Percentiles rank a stretch among this genome's conserved stretches.
phyloP scores from a whole-genome alignment of 176 grass and related monocot genomes.

The Oropetium thomaeum region DNA sequence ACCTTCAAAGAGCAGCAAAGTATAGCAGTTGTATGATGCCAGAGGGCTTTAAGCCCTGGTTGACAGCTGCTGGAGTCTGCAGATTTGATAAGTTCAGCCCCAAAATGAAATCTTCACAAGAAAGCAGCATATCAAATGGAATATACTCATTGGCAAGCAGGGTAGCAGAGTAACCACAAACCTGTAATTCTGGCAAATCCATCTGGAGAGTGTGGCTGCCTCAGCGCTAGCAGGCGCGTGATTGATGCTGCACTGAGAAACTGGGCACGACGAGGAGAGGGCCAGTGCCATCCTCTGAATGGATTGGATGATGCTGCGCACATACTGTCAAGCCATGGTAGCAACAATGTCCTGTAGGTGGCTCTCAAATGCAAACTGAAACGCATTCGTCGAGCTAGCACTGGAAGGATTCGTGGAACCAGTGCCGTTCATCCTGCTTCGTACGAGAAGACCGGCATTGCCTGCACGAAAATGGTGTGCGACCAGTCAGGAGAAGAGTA shows the following conservation, averaged over 20 bases:
- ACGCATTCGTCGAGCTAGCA: too few species aligned
- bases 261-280: conserved; percentile 48
- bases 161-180: conserved; percentile 1
- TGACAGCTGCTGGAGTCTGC: conserved; percentile 28
- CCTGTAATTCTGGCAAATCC: conserved; percentile 90
- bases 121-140: not conserved
- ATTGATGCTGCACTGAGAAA: not conserved
- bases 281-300: conserved; percentile 82
- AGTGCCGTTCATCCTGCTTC: too few species aligned
- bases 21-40: conserved; percentile 68
- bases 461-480: too few species aligned
- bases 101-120: conserved; percentile 60
- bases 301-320: conserved; percentile 71
- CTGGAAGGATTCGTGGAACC: too few species aligned
- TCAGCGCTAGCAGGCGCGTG: conserved; percentile 39
- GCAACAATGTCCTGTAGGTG: conserved; percentile 76
- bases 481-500: too few species aligned
- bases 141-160: not conserved
- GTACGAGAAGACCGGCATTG: too few species aligned
- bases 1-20: conserved; percentile 92
- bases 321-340: conserved; percentile 80
- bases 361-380: conserved; percentile 91
- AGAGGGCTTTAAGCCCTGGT: conserved; percentile 53
- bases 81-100: conserved; percentile 58
- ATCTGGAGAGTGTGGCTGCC: conserved; percentile 65